A percentile compares a stretch with the other conserved stretches of the same genome.
Evolutionary conservation across 2,329 filamentous ascomycete species (phyloP).

Genomic region (Ceratocystiopsis sp.): DNA sequence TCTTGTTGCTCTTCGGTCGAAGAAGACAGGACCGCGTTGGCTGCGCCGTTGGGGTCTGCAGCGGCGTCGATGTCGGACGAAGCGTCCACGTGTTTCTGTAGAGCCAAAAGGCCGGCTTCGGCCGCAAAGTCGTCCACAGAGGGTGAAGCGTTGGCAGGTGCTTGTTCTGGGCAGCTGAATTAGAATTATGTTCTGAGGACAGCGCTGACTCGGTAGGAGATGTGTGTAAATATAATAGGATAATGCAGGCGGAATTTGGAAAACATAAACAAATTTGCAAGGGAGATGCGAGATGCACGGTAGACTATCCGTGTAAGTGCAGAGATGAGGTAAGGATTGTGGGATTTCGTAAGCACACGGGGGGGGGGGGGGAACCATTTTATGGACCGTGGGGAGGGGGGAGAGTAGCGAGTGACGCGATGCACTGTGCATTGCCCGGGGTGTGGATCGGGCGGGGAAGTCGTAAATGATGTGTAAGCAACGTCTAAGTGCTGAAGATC

Average conservation of each 20-base stretch:
- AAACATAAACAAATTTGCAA: neutral
- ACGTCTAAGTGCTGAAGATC: too few species aligned
- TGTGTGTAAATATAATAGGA: neutral
- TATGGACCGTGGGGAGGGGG: conserved; percentile 5
- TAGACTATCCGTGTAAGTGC: neutral
- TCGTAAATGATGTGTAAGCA: too few species aligned
- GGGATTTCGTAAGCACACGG: conserved; percentile 8
- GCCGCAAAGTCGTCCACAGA: conserved; percentile 1
- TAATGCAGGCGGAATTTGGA: neutral
- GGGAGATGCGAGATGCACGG: too few species aligned
- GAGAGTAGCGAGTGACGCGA: neutral
- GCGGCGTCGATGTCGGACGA: too few species aligned
- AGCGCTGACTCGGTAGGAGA: neutral
- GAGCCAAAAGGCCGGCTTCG: conserved; percentile 5
- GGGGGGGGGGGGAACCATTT: conserved; percentile 2
- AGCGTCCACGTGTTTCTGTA: conserved; percentile 7
- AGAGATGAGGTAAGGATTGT: conserved; percentile 4
- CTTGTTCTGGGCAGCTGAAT: too few species aligned
- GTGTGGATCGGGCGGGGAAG: too few species aligned
- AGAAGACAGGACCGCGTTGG: neutral
- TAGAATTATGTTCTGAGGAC: too few species aligned
- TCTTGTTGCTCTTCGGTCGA: neutral
- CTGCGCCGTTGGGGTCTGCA: neutral
- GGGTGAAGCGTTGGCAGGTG: neutral
- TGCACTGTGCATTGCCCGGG: too few species aligned